Evolutionary conservation across 345 rosid genomes (phyloP).

Genomic region (Murraya paniculata): DNA sequence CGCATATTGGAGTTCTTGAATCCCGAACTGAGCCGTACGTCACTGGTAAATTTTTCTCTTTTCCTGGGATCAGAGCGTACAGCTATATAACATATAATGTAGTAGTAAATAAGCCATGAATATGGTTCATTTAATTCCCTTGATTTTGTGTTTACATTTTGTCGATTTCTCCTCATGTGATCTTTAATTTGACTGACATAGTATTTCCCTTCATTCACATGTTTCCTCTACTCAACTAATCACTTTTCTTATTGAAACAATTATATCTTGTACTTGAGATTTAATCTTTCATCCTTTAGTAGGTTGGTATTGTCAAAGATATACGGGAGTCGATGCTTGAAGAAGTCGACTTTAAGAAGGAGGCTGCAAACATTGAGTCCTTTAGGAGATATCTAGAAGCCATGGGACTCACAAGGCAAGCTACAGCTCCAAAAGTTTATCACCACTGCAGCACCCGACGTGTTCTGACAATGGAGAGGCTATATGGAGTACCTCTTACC

Average conservation of each 20-base stretch:
- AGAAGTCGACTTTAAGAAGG: conserved; percentile 94
- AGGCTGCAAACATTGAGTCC: conserved; percentile 75
- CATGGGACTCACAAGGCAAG: conserved; percentile 86
- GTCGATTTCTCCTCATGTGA: neutral
- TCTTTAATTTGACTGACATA: neutral
- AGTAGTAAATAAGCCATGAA: neutral
- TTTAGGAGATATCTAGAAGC: conserved; percentile 79
- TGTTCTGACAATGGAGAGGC: conserved; percentile 94
- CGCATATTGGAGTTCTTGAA: conserved; percentile 91
- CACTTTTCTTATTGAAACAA: conserved; percentile 5
- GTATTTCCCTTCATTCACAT: neutral
- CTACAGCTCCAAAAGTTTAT: conserved; percentile 90
- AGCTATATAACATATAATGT: neutral
- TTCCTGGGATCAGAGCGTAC: neutral
- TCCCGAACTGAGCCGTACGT: conserved; percentile 82
- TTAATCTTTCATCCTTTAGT: conserved; percentile 22
- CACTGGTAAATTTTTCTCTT: conserved; percentile 54
- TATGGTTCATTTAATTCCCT: conserved; percentile 2
- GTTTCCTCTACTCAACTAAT: neutral
- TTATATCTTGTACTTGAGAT: conserved; percentile 13
- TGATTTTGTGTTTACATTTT: neutral
- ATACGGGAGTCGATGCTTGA: conserved; percentile 96
- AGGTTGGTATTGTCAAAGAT: conserved; percentile 90
- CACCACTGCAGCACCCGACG: conserved; percentile 78
- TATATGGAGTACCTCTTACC: conserved; percentile 97